Conservation (phyloP, 257 asterid genomes). For the Petunia axillaris region DNA sequence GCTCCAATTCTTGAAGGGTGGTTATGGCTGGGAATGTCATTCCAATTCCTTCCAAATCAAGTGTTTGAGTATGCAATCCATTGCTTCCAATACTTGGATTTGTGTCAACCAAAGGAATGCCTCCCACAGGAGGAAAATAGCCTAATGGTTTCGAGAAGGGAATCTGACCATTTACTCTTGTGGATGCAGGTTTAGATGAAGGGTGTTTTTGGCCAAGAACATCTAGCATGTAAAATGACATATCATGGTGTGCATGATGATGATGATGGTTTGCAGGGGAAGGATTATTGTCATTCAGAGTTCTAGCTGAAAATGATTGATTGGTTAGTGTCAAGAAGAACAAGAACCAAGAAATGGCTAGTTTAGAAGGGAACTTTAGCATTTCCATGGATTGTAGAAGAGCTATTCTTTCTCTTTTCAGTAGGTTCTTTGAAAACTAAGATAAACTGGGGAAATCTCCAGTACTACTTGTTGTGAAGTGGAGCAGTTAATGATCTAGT, state of each 20-base stretch:
- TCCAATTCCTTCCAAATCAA: slow-evolving; percentile 34
- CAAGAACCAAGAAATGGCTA: slow-evolving; percentile 22
- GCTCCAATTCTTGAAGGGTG: slow-evolving; percentile 43
- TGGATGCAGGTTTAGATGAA: slow-evolving; percentile 23
- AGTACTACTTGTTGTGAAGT: background rate
- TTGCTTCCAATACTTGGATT: slow-evolving; percentile 15
- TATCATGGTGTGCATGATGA: background rate
- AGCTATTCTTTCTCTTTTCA: background rate
- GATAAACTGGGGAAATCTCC: background rate
- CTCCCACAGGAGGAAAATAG: slow-evolving; percentile 33
- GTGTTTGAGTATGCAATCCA: slow-evolving; percentile 28
- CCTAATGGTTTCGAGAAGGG: slow-evolving; percentile 47
- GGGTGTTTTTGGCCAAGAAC: slow-evolving; percentile 29
- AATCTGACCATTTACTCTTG: slow-evolving; percentile 25
- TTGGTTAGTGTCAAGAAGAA: slow-evolving; percentile 27
- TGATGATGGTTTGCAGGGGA: background rate
- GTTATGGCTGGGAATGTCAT: slow-evolving; percentile 39
- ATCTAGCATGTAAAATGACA: slow-evolving; percentile 37
- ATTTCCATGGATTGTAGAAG: slow-evolving; percentile 23
- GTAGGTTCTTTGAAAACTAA: background rate
- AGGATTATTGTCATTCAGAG: slow-evolving; percentile 25
- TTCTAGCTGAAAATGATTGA: slow-evolving; percentile 36
- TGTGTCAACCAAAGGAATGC: slow-evolving; percentile 25
- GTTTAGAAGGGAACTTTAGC: background rate
- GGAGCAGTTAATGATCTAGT: background rate